Evolutionary conservation across 192 early-diverging fungal genomes (phyloP).

Genomic region (Coemansia nantahalensis): DNA sequence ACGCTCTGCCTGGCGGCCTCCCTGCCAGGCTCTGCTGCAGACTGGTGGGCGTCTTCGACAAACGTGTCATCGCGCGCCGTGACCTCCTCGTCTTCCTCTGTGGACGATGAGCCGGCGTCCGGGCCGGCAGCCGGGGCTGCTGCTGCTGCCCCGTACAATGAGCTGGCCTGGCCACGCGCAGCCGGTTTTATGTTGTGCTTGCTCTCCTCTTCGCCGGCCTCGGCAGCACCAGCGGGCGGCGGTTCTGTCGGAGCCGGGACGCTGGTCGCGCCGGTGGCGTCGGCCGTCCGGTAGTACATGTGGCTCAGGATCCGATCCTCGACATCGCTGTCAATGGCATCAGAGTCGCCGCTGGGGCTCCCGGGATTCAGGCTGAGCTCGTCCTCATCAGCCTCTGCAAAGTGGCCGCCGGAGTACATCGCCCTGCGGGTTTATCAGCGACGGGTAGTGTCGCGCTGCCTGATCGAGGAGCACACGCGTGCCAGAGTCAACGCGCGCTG

Average conservation of each 20-base stretch:
- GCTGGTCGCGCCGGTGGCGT: constrained; percentile 1
- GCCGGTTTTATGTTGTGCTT: constrained; percentile 35
- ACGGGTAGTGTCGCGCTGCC: no score
- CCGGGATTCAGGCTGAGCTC: neutral
- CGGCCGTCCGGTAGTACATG: constrained; percentile 39
- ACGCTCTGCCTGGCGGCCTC: no score
- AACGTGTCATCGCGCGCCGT: no score
- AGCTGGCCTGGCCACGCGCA: neutral
- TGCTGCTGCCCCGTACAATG: neutral
- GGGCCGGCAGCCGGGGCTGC: neutral
- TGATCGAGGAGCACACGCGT: no score
- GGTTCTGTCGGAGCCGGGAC: neutral
- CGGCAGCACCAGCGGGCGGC: neutral
- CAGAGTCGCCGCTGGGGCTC: constrained; percentile 16
- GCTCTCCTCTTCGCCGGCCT: constrained; percentile 15
- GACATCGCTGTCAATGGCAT: constrained; percentile 41
- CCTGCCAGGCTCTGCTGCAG: no score
- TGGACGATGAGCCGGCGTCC: no score
- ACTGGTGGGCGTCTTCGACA: no score
- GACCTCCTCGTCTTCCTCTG: no score
- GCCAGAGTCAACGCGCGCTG: no score
- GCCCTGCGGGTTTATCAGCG: no score
- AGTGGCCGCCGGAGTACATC: constrained; percentile 8
- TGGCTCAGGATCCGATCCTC: constrained; percentile 48
- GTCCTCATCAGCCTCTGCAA: constrained; percentile 1